Conservation (phyloP, 208 protist species). For the Porcisia hertigi region DNA sequence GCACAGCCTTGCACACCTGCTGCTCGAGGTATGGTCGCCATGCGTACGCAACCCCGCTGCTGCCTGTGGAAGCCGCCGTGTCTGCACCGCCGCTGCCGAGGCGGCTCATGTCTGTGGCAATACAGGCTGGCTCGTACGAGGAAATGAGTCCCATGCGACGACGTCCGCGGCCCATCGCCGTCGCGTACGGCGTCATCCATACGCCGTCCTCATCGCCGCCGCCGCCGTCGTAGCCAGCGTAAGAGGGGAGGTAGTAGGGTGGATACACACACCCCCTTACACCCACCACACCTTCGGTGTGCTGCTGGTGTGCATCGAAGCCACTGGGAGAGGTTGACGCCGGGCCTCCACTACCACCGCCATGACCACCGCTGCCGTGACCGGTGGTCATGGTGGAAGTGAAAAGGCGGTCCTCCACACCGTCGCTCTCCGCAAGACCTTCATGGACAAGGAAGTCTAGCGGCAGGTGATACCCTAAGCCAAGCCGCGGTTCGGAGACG, state of each 20-base stretch:
- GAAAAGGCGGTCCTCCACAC: conserved; percentile 23
- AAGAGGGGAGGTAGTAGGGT: neutral
- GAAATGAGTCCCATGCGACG: conserved; percentile 61
- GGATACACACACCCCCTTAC: neutral
- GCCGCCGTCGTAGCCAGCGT: neutral
- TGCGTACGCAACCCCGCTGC: conserved; percentile 12
- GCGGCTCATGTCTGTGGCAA: neutral
- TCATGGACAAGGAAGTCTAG: conserved; percentile 70
- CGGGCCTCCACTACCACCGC: conserved; percentile 1
- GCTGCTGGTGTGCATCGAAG: conserved; percentile 15
- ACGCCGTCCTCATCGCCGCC: neutral
- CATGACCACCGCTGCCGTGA: neutral
- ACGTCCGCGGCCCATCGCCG: conserved; percentile 41
- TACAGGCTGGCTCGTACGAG: conserved; percentile 49
- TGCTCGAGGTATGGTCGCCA: conserved; percentile 42
- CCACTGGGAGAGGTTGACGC: neutral
- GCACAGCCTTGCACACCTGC: conserved; percentile 33
- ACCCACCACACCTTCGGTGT: conserved; percentile 17
- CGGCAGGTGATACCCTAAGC: conserved; percentile 78
- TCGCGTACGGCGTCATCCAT: conserved; percentile 38
- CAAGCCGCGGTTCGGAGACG: conserved; percentile 79
- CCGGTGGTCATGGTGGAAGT: conserved; percentile 10
- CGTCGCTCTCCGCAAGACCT: conserved; percentile 41
- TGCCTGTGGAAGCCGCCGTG: neutral
- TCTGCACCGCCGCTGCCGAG: neutral